Evolutionary conservation across 129 eudicot species (phyloP).

Genomic region (Centaurea solstitialis): DNA sequence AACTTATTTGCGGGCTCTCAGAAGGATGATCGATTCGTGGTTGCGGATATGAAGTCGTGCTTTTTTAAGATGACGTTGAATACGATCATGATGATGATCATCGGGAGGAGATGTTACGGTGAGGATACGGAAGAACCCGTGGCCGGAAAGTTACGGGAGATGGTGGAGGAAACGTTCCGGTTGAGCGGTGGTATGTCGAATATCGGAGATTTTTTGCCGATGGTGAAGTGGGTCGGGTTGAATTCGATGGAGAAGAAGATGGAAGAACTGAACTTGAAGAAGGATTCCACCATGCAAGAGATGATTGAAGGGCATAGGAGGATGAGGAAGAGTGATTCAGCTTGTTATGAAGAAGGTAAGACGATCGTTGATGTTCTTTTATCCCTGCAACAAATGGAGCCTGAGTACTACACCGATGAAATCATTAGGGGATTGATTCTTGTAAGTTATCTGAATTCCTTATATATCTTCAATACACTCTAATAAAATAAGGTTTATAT

Average conservation of each 20-base stretch:
- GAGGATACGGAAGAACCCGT: conserved; percentile 33
- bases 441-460: conserved; percentile 33
- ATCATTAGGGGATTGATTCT: conserved; percentile 50
- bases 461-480: not conserved
- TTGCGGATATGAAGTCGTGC: conserved; percentile 38
- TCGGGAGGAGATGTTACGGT: conserved; percentile 50
- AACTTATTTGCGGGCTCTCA: not conserved
- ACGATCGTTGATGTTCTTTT: conserved; percentile 56
- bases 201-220: conserved; percentile 59
- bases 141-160: conserved; percentile 44
- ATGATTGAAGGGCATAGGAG: conserved; percentile 40
- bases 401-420: conserved; percentile 51
- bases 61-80: conserved; percentile 46
- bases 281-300: conserved; percentile 46
- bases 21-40: not conserved
- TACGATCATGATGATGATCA: conserved; percentile 59
- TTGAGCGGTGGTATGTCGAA: conserved; percentile 32
- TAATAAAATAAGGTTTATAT: too few species aligned
- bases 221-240: conserved; percentile 42
- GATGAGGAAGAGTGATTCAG: not conserved
- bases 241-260: conserved; percentile 34
- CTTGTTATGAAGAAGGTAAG: conserved; percentile 15
- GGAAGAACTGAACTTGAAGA: conserved; percentile 27
- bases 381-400: conserved; percentile 44
- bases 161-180: conserved; percentile 36